Evolutionary conservation across 495 filamentous ascomycete species (phyloP).

Genomic region (Xylaria acuta): DNA sequence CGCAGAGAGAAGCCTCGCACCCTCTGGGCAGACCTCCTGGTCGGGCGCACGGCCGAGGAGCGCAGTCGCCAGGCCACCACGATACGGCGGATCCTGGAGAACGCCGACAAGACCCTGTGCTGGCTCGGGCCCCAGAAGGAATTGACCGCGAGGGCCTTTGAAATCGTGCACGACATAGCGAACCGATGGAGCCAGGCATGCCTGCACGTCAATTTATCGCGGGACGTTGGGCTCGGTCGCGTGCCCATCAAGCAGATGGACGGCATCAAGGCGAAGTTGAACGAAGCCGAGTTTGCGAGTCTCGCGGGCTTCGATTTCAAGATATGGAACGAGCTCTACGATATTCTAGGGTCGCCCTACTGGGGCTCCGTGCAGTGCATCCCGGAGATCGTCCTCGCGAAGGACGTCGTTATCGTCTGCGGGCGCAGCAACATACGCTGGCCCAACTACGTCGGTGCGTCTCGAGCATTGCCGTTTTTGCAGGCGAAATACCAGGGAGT

Average conservation of each 20-base stretch:
- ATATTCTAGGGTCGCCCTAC: constrained; percentile 31
- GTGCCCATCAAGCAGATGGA: constrained; percentile 24
- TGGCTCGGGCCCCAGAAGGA: constrained; percentile 33
- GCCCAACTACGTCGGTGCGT: constrained; percentile 27
- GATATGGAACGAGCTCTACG: constrained; percentile 23
- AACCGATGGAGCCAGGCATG: constrained; percentile 24
- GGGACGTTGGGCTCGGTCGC: neutral
- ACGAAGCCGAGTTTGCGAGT: neutral
- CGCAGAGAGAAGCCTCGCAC: constrained; percentile 34
- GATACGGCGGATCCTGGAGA: constrained; percentile 28
- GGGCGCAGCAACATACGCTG: constrained; percentile 35
- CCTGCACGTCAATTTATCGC: constrained; percentile 20
- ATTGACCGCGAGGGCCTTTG: constrained; percentile 29
- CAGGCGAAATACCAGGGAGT: constrained; percentile 13
- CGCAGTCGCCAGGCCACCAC: constrained; percentile 26
- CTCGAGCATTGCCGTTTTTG: constrained; percentile 30
- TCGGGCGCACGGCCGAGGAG: constrained; percentile 33
- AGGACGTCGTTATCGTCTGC: constrained; percentile 28
- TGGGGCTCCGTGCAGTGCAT: constrained; percentile 31
- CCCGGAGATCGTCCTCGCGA: constrained; percentile 33
- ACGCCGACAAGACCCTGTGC: constrained; percentile 37
- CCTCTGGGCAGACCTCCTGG: constrained; percentile 37
- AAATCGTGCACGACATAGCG: constrained; percentile 31
- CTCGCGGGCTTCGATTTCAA: constrained; percentile 20
- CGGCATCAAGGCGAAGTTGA: constrained; percentile 10